Evolutionary conservation across 139 green algal genomes (phyloP), one percentile per base, ranked within the genome.

Genomic region (Chloropicon primus): DNA sequence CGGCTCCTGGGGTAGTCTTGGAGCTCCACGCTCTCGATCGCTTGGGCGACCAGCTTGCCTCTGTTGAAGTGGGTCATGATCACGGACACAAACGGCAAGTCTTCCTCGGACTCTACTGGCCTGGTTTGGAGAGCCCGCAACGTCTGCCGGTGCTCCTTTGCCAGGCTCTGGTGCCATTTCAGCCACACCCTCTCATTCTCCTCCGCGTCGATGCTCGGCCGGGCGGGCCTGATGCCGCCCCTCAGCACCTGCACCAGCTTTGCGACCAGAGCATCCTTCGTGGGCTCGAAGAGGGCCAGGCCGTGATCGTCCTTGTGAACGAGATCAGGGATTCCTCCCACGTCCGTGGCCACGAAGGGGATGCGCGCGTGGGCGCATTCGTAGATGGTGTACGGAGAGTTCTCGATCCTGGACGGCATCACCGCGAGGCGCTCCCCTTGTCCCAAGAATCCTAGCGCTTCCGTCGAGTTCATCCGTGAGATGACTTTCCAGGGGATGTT

Each of bases 331-430:
- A 80, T 72, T 10, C 80, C 80, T n/a, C 80, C 80, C 25, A 83
- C 80, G 22, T 77, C 28, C 62, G 24, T 76, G 22, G 80, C 80
- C 28, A 83, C 53, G 75, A 83, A 83, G 22, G 80, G 80, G 27
- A 83, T 71, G 26, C 80, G 75, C 72, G 76, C 23, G 75, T 83
- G 75, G 22, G 74, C 74, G 54, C 80, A 83, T 28, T 83, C 80
- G 28, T 83, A 83, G 22, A 83, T 76, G 5, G 80, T 83, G 80
- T 83, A 83, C n/a, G 80, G 80, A 2, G 54, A 78, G 80, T 83
- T 83, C 74, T 83, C 80, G 71, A 83, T 77, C 22, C 71, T 71
- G n/a, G 76, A 81, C 2, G 80, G 80, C 75, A 83, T 83, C 23
- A 83, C 75, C 23, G 80, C 80, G 10, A 83, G 75, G 2, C 80